Evolutionary conservation across 257 asterid species (phyloP), one percentile per base, ranked within the genome.

Genomic region (Solanum ahanhuiri): DNA sequence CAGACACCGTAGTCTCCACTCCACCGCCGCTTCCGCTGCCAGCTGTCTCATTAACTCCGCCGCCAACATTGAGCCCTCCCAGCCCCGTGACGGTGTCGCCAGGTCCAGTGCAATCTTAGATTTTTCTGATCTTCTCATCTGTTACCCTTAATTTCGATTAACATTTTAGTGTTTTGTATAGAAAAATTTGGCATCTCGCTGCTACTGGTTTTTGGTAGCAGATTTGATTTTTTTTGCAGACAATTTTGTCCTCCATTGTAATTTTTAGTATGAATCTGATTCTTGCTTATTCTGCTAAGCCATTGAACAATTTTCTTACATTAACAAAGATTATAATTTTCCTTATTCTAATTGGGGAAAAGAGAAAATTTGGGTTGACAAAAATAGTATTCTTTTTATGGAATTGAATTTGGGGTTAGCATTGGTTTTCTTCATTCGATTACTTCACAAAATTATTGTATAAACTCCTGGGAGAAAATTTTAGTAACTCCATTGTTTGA

Each of bases 21-120:
- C 60, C 79, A 3, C 86, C 86, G 11, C 87, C 89, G 33, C 94
- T 94, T 10, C 92, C 92, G 43, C 81, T 92, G 41, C 85, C 89
- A 81, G 87, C 58, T 73, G 82, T 92, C 30, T 34, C 93, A 3
- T 92, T 7, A 87, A 92, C 96, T 87, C 93, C 95, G 70, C 98
- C 98, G 43, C 98, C 98, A 37, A 83, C 85, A 43, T 86, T 92
- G 67, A 88, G 88, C 87, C 94, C 98, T 39, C 96, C 96, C 15
- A 89, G 89, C 60, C 90, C 95, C 4, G 95, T 86, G 28, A 84
- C 93, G 85, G 93, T 83, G 30, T 86, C 94, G 63, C 96, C 98
- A 72, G 98, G 96, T 89, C 98, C 98, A 6, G 90, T 81, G 63
- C 89, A 89, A 81, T 90, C 93, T 83, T 92, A 90, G 87, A 33